Evolutionary conservation across 441 rosid genomes (phyloP), one percentile per base, ranked within the genome.

Genomic region (Aquilaria agallochum): DNA sequence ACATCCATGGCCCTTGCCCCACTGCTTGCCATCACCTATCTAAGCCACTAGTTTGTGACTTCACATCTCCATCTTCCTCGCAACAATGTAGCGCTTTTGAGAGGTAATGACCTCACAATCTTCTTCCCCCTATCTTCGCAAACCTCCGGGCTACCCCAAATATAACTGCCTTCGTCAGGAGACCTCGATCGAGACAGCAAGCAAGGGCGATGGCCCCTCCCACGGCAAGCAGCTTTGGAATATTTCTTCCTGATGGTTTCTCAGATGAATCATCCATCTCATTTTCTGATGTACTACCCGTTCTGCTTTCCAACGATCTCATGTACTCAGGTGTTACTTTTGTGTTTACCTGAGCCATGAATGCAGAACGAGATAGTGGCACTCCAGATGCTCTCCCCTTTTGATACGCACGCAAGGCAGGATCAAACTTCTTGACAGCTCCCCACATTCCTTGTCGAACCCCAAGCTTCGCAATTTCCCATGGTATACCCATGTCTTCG

Each of bases 391-490:
- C 85, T 73, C 82, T 77, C 48, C 70, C 81, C 69, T 74, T 82
- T 74, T 86, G 91, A 74, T 89, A 95, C 14, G 82, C 71, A 13
- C 87, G 92, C 34, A 95, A 60, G 11, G 88, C 96, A 13, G 97
- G 96, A 46, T 95, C 99, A 0, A 95, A 71, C 66, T 91, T 95
- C 85, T 91, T 89, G 67, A 95, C 97, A 0, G 97, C 94, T 77
- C 97, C 96, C 96, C 99, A 95, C 99, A 89, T 95, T 11, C 99
- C 97, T 65, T 91, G 96, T 59, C 96, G 72, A 45, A 95, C 82
- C 45, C 99, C 97, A 44, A 95, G 91, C 75, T 91, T 95, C 3
- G 97, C 96, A 50, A 95, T 86, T 72, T 91, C 95, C 82, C 95
- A 83, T 0, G 99, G 96, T 54, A 95, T 87, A 57, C 99, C 99